Evolutionary conservation across 345 rosid genomes (phyloP).

Genomic region (Odontarrhena argentea): DNA sequence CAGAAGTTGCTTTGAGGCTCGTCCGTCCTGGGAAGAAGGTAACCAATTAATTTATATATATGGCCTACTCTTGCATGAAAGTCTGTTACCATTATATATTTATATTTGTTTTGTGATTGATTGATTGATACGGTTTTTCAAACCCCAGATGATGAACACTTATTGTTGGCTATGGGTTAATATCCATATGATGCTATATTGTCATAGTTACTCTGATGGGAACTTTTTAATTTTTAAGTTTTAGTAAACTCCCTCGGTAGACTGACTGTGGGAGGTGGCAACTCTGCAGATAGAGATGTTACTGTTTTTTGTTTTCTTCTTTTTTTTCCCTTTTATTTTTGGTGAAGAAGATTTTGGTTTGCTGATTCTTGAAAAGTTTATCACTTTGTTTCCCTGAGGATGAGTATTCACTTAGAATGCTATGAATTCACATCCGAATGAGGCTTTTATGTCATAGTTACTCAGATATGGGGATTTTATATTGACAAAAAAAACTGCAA

Average conservation of each 20-base stretch:
- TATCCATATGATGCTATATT: slow-evolving; percentile 62
- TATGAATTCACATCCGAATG: slow-evolving; percentile 20
- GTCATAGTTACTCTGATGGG: slow-evolving; percentile 94
- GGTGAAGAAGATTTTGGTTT: neutral
- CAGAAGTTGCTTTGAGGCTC: slow-evolving; percentile 98
- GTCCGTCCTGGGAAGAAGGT: slow-evolving; percentile 98
- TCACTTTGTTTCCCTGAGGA: neutral
- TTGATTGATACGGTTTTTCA: slow-evolving; percentile 12
- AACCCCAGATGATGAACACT: slow-evolving; percentile 63
- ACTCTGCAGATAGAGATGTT: neutral
- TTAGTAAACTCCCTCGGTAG: neutral
- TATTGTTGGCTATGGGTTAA: slow-evolving; percentile 57
- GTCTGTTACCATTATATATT: neutral
- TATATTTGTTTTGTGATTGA: neutral
- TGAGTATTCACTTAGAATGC: neutral
- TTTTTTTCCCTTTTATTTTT: neutral
- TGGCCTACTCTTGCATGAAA: neutral
- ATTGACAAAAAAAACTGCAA: neutral
- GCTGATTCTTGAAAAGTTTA: neutral
- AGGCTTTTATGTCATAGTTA: slow-evolving; percentile 11
- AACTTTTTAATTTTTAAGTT: slow-evolving; percentile 5
- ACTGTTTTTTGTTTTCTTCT: neutral
- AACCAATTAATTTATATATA: neutral
- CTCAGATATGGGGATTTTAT: slow-evolving; percentile 8
- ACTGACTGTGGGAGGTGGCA: neutral